Percentiles rank a stretch among this genome's conserved stretches.
These are phyloP conservation scores for Aspergillaceae sp. DNA, from an alignment of 2,329 filamentous ascomycete genomes.

Conservation along the genomic window DNA sequence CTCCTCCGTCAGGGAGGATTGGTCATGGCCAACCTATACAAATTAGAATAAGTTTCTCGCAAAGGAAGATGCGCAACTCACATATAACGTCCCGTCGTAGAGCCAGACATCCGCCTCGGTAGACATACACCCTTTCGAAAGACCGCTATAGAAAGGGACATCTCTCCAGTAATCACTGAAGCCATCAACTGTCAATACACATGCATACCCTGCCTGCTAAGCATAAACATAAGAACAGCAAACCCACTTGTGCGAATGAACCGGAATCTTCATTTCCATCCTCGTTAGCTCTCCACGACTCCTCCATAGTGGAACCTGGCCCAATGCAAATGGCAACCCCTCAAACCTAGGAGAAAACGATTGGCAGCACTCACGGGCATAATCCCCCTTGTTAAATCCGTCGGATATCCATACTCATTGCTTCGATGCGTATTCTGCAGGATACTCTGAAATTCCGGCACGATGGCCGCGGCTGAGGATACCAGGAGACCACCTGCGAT, in stretches of 20 bases:
- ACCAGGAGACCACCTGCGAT: conserved; percentile 13
- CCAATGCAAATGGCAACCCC: too few relatives aligned
- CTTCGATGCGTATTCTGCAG: conserved; percentile 46
- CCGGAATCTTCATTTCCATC: conserved; percentile 24
- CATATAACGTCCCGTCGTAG: conserved; percentile 47
- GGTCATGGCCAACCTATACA: conserved; percentile 47
- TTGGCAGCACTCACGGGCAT: conserved; percentile 39
- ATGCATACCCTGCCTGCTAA: background rate
- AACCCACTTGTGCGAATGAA: conserved; percentile 35
- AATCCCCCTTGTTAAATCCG: conserved; percentile 52
- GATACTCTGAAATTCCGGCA: conserved; percentile 45
- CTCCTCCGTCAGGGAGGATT: conserved; percentile 41
- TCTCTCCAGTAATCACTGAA: conserved; percentile 50
- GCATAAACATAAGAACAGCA: too few relatives aligned
- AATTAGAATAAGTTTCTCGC: conserved; percentile 2
- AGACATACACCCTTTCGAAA: conserved; percentile 49
- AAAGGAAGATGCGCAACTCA: conserved; percentile 19
- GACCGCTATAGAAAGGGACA: conserved; percentile 39
- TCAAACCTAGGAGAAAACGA: background rate
- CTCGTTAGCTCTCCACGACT: background rate
- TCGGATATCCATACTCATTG: conserved; percentile 51
- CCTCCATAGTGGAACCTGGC: too few relatives aligned
- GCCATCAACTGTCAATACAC: conserved; percentile 1
- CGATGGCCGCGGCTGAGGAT: conserved; percentile 15
- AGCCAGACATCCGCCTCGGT: conserved; percentile 57